Conservation (phyloP, 495 filamentous ascomycete genomes). For the Aspergillus steynii region DNA sequence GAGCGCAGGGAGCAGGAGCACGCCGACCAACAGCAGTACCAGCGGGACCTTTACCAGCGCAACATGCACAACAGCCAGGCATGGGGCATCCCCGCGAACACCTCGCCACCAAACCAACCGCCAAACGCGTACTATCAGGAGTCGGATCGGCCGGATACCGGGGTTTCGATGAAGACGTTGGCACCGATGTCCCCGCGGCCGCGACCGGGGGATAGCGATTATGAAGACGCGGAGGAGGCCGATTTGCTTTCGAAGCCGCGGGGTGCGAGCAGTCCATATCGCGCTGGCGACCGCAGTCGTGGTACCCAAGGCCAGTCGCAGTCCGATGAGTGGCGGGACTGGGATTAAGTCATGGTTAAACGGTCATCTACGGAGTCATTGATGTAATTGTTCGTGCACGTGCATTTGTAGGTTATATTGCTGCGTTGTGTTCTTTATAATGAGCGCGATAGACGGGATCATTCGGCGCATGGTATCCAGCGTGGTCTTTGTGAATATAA, state of each 20-base stretch:
- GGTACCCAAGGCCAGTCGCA: conserved; percentile 6
- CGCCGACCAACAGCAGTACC: conserved; percentile 48
- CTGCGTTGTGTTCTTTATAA: not conserved
- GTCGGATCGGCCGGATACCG: conserved; percentile 48
- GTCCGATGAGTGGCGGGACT: conserved; percentile 45
- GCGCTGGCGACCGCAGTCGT: not conserved
- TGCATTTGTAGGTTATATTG: not conserved
- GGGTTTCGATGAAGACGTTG: conserved; percentile 56
- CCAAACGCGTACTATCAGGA: conserved; percentile 44
- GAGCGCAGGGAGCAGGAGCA: conserved; percentile 59
- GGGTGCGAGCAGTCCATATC: conserved; percentile 4
- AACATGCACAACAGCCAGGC: conserved; percentile 37
- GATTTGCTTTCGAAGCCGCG: conserved; percentile 23
- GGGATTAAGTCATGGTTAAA: conserved; percentile 34
- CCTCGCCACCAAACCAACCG: conserved; percentile 42
- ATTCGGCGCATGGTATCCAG: not conserved
- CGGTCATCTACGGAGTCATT: not conserved
- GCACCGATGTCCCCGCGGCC: conserved; percentile 44
- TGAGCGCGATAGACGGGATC: not conserved
- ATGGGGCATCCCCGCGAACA: conserved; percentile 20
- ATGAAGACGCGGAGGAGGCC: conserved; percentile 36
- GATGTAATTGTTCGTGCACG: not conserved
- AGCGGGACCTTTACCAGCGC: conserved; percentile 41
- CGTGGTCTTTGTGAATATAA: not conserved
- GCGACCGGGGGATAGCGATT: conserved; percentile 45